Conservation (phyloP, 441 rosid genomes). For the Adansonia madagascariensis region DNA sequence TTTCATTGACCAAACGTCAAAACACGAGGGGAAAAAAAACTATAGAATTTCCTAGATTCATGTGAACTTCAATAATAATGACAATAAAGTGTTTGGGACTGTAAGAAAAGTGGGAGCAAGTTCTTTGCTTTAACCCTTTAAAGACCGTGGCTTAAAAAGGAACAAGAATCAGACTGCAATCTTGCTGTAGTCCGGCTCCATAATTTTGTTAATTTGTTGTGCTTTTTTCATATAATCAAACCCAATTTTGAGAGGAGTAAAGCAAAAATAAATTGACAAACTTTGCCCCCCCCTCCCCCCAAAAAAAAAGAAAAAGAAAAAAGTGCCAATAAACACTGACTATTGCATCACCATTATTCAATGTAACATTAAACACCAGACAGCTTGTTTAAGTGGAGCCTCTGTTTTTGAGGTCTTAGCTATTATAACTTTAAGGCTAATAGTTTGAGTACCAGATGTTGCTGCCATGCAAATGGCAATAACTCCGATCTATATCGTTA, state of each 20-base stretch:
- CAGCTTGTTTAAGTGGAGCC: constrained; percentile 2
- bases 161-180: neutral
- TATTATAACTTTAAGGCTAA: neutral
- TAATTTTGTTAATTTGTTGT: neutral
- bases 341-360: neutral
- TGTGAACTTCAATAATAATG: neutral
- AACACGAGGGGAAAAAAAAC: neutral
- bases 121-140: constrained; percentile 16
- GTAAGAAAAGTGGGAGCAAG: constrained; percentile 4
- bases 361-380: constrained; percentile 1
- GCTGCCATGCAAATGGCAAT: neutral
- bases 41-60: constrained; percentile 1
- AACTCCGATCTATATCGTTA: constrained; percentile 4
- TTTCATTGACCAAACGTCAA: neutral
- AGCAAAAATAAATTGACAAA: too few relatives aligned
- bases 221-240: constrained; percentile 12
- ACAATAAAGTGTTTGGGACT: neutral
- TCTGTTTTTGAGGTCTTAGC: neutral
- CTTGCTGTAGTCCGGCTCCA: constrained; percentile 1
- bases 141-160: constrained; percentile 10
- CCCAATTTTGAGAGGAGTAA: neutral
- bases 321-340: neutral
- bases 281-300: too few relatives aligned
- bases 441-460: neutral
- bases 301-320: neutral